Evolutionary conservation across 306 rosid genomes (phyloP), one percentile per base, ranked within the genome.

Genomic region (Trichosanthes cucumerina): DNA sequence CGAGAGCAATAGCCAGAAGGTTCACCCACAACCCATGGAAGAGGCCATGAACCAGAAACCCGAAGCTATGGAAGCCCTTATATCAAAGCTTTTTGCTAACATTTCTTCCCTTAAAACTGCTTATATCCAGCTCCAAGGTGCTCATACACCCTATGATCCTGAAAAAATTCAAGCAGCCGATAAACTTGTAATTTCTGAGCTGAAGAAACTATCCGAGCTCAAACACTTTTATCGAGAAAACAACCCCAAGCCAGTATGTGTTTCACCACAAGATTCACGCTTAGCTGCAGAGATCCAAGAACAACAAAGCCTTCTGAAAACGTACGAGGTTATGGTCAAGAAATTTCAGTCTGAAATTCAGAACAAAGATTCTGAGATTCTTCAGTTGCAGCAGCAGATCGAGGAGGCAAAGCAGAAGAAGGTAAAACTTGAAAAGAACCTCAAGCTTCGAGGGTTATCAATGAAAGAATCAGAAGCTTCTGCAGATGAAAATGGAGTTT

Each of bases 11-110:
- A 90, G 85, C 78, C 98, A 92, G 87, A 96, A 93, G 85, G 96
- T 96, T 84, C 98, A 96, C 87, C 99, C 99, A 66, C 99, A 96
- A 88, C 98, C 99, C 80, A 91, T 93, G 97, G 99, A 91, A 87
- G 99, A 96, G 84, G 91, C 97, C 84, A 90, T 81, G 89, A 91
- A 85, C 81, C 99, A 96, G 92, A 96, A 91, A 80, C 97, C 96
- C 11, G 99, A 93, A 90, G 97, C 98, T 13, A 66, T 93, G 78
- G 98, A 96, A 80, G 83, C 94, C 64, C 84, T 96, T 82, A 80
- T 96, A 79, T 88, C 99, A 60, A 88, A 90, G 82, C 74, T 96
- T 60, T 93, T 96, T 79, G 83, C 97, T 0, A 96, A 96, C 82
- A 83, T 96, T 65, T 96, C 99, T 15, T 86, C 98, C 72, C 85